phyloP scores from a whole-genome alignment of 129 eudicot species.

The Flaveria robusta region DNA sequence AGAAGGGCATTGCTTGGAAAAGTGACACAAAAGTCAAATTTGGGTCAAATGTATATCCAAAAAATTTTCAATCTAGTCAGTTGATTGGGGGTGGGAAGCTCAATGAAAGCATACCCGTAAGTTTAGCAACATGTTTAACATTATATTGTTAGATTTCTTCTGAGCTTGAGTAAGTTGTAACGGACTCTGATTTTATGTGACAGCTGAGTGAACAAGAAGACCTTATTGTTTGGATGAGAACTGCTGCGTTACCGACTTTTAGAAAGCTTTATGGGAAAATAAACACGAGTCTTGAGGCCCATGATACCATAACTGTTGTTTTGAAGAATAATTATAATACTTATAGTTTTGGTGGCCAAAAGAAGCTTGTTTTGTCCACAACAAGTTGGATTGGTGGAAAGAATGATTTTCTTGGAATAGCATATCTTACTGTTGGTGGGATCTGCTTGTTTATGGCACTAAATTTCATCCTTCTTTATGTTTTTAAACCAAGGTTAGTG shows the following conservation, averaged over 20 bases:
- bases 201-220: slow-evolving; percentile 91
- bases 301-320: slow-evolving; percentile 52
- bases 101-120: slow-evolving; percentile 63
- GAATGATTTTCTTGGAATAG: slow-evolving; percentile 70
- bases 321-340: slow-evolving; percentile 83
- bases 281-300: slow-evolving; percentile 56
- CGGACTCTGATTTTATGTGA: slow-evolving; percentile 14
- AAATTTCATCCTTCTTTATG: slow-evolving; percentile 50
- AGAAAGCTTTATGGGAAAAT: slow-evolving; percentile 91
- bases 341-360: slow-evolving; percentile 66
- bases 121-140: slow-evolving; percentile 16
- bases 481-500: slow-evolving; percentile 72
- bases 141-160: background rate
- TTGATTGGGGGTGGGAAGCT: slow-evolving; percentile 77
- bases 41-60: slow-evolving; percentile 71
- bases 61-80: slow-evolving; percentile 54
- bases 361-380: slow-evolving; percentile 78
- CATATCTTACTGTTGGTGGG: slow-evolving; percentile 67
- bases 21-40: slow-evolving; percentile 69
- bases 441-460: slow-evolving; percentile 57
- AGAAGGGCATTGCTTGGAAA: slow-evolving; percentile 72
- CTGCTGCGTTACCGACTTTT: slow-evolving; percentile 82
- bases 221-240: slow-evolving; percentile 93
- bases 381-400: slow-evolving; percentile 92
- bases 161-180: background rate